Evolutionary conservation across 192 early-diverging fungal species (phyloP).

Genomic region (Geranomyces variabilis): DNA sequence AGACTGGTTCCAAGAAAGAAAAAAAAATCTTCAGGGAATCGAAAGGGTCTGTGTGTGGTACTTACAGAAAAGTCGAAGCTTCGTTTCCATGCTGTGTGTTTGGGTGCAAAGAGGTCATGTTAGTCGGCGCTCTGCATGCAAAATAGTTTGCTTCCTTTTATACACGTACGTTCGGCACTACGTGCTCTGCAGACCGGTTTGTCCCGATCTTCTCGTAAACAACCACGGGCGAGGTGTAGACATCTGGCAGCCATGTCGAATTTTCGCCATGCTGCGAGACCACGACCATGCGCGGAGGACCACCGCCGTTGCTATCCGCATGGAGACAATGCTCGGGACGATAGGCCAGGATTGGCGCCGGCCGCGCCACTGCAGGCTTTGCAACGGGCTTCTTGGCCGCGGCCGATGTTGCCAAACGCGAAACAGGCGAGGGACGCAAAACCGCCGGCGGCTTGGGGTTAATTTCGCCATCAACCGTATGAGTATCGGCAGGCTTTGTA

Average conservation of each 20-base stretch:
- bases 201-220: slow-evolving; percentile 9
- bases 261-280: slow-evolving; percentile 1
- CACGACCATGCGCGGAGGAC: background rate
- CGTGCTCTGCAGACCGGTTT: slow-evolving; percentile 3
- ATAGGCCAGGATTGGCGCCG: slow-evolving; percentile 2
- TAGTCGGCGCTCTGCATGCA: too few relatives aligned
- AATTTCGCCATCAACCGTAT: too few relatives aligned
- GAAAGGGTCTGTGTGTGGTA: background rate
- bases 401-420: too few relatives aligned
- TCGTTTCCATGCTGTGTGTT: background rate
- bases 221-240: background rate
- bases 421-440: too few relatives aligned
- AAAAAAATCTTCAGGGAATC: too few relatives aligned
- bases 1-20: too few relatives aligned
- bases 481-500: too few relatives aligned
- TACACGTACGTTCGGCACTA: background rate
- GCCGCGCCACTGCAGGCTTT: background rate
- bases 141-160: background rate
- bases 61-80: slow-evolving; percentile 3
- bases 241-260: background rate
- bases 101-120: too few relatives aligned
- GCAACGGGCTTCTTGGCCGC: too few relatives aligned
- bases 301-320: background rate
- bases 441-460: too few relatives aligned
- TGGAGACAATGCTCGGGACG: slow-evolving; percentile 7